Percentiles rank a stretch among this genome's conserved stretches.
These are phyloP conservation scores for Sarocladium brachiariae DNA, from an alignment of 2,329 filamentous ascomycete species.

Conservation along the genomic window DNA sequence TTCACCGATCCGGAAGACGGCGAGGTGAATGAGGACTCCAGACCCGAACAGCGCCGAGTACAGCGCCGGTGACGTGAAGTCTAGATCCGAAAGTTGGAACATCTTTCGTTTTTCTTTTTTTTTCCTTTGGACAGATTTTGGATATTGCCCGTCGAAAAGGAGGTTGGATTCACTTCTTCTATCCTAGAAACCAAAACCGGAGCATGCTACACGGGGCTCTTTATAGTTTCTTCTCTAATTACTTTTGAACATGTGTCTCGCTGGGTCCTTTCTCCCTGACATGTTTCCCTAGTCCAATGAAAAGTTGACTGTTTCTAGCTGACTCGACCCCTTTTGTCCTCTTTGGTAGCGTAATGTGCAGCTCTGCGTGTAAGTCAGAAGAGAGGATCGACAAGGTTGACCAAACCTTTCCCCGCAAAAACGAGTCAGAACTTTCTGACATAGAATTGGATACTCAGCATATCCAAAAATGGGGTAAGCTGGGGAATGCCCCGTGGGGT, in stretches of 20 bases:
- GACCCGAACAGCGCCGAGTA: not conserved
- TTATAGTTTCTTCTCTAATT: too few relatives aligned
- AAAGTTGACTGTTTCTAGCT: too few relatives aligned
- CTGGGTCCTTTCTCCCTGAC: too few relatives aligned
- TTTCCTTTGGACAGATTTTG: too few relatives aligned
- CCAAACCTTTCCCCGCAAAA: not conserved
- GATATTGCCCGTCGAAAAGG: too few relatives aligned
- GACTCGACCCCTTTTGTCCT: not conserved
- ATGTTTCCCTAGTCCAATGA: not conserved
- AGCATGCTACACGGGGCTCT: too few relatives aligned
- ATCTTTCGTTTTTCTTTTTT: not conserved
- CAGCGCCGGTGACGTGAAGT: not conserved
- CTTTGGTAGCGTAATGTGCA: too few relatives aligned
- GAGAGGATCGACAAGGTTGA: not conserved
- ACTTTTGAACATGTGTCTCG: too few relatives aligned
- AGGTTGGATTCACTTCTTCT: too few relatives aligned
- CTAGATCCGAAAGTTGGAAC: not conserved
- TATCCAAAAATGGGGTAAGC: not conserved
- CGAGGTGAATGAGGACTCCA: slow-evolving; percentile 14
- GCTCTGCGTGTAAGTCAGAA: too few relatives aligned
- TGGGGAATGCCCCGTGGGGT: not conserved
- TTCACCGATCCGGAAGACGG: slow-evolving; percentile 19
- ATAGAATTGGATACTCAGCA: not conserved
- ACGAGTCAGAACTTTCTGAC: not conserved
- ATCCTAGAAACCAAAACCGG: too few relatives aligned